A percentile compares a stretch with the other conserved stretches of the same genome.
phyloP scores from a whole-genome alignment of 2,329 filamentous ascomycete genomes.

The Dactylonectria estremocensis region DNA sequence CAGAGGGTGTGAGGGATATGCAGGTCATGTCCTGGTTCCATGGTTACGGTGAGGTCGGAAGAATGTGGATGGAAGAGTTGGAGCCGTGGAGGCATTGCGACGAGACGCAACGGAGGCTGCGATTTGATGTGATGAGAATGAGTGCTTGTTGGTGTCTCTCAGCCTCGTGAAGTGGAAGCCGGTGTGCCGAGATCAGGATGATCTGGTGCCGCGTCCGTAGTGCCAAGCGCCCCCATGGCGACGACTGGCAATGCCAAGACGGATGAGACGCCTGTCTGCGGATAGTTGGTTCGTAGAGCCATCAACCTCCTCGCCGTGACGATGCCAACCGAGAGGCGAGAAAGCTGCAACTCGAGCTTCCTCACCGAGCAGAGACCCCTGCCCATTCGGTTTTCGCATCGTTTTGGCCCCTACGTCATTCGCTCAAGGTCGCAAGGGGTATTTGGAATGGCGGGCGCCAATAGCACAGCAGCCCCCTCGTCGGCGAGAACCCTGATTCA shows the following conservation, averaged over 20 bases:
- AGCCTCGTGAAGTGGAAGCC: not conserved
- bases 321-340: not conserved
- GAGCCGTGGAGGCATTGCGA: not conserved
- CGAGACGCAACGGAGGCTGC: not conserved
- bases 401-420: not conserved
- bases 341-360: not conserved
- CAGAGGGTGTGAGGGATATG: constrained; percentile 5
- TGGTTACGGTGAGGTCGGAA: not conserved
- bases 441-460: not conserved
- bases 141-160: not conserved
- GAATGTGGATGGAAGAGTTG: not conserved
- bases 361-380: not conserved
- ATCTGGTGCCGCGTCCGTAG: not conserved
- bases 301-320: not conserved
- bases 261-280: not conserved
- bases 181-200: not conserved
- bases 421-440: not conserved
- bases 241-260: not conserved
- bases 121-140: not conserved
- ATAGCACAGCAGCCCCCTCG: not conserved
- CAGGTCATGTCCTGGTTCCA: not conserved
- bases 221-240: not conserved
- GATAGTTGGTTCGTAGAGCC: not conserved
- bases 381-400: not conserved
- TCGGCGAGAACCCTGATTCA: not conserved